These are phyloP conservation scores for Kwoniella sp. DNA, from an alignment of 768 basidiomycete species.

Conservation along the genomic window DNA sequence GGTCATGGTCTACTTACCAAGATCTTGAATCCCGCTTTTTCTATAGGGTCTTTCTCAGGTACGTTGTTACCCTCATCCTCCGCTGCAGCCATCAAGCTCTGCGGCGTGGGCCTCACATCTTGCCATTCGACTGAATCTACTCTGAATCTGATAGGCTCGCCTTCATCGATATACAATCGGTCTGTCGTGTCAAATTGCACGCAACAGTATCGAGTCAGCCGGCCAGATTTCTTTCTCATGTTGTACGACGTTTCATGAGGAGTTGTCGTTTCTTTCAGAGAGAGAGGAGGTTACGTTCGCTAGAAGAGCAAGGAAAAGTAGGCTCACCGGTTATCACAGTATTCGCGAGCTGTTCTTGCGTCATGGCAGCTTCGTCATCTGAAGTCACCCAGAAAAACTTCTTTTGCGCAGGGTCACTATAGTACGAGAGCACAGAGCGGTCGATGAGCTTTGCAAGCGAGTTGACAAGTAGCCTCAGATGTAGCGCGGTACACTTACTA, in stretches of 20 bases:
- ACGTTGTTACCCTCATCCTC: slow-evolving; percentile 21
- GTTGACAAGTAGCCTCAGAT: too few relatives aligned
- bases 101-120: slow-evolving; percentile 53
- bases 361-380: slow-evolving; percentile 35
- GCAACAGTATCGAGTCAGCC: too few relatives aligned
- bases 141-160: slow-evolving; percentile 54
- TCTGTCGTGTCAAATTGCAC: slow-evolving; percentile 19
- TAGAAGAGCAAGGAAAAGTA: background rate
- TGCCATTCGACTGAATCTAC: slow-evolving; percentile 54
- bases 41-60: slow-evolving; percentile 46
- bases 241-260: background rate
- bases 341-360: slow-evolving; percentile 37
- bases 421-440: background rate
- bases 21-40: slow-evolving; percentile 54
- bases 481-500: slow-evolving; percentile 51
- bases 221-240: too few relatives aligned
- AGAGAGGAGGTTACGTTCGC: background rate
- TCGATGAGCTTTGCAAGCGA: too few relatives aligned
- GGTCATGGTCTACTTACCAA: slow-evolving; percentile 39
- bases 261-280: background rate
- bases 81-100: slow-evolving; percentile 19
- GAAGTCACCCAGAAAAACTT: slow-evolving; percentile 54
- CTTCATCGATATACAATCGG: slow-evolving; percentile 50
- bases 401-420: slow-evolving; percentile 54
- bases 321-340: slow-evolving; percentile 32